Evolutionary conservation across 306 rosid genomes (phyloP), one percentile per base, ranked within the genome.

Genomic region (Oemleria cerasiformis): DNA sequence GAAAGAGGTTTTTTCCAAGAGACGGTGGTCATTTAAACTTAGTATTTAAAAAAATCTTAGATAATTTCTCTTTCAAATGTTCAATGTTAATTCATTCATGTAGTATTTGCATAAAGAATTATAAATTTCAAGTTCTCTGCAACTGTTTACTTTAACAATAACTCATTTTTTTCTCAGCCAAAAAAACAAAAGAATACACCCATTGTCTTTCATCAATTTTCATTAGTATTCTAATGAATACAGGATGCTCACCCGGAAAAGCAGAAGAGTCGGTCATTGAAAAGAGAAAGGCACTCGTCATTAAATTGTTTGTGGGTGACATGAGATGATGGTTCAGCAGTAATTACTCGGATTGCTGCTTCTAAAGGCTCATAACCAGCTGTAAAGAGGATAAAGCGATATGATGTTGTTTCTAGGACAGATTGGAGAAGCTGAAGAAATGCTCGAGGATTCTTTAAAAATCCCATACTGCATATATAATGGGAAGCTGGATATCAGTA

Each of bases 391-490:
- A 91, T 82, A 67, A 87, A 85, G 68, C 86, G 83, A 75, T 84
- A 81, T 72, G 64, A 79, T 73, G 96, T 84, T 62, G 80, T 84
- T 73, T 77, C 73, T 68, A 88, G 49, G 67, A 88, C 88, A 34
- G 59, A 58, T 77, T 58, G 86, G 67, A 91, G 89, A 77, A 91
- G 86, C 65, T 51, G 43, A 70, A 88, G 73, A 85, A 91, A 85
- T 56, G 88, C 81, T 73, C 11, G 80, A 55, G 89, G 88, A 58
- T 87, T 75, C 56, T 85, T 88, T 10, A 91, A 36, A 74, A 82
- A 88, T 77, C 97, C 97, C 92, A 91, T 84, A 91, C 97, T 91
- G 91, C 84, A 77, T 75, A 68, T 25, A 45, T 58, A 61, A 71
- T 75, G 64, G 47, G 75, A 77, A 43, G 58, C 44, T 59, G 55